These are phyloP conservation scores for Russula abietina DNA, from an alignment of 768 basidiomycete species.

Conservation along the genomic window DNA sequence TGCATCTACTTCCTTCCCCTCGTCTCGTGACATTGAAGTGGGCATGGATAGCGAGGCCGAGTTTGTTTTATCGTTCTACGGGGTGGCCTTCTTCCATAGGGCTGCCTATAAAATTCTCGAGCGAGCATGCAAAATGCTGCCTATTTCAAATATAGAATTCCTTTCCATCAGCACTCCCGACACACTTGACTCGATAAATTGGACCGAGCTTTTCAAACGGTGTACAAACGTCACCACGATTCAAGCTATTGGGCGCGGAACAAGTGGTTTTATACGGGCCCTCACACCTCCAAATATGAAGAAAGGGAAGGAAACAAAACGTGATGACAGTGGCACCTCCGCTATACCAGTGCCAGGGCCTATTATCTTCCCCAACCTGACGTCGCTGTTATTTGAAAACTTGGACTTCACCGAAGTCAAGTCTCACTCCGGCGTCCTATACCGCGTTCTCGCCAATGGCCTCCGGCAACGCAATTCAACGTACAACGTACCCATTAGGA, in stretches of 20 bases:
- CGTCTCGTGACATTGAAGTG: neutral
- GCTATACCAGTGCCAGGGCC: neutral
- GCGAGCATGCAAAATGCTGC: neutral
- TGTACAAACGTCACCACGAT: slow-evolving; percentile 2
- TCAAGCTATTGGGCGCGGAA: slow-evolving; percentile 1
- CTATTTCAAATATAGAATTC: slow-evolving; percentile 2
- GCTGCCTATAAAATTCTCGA: no score
- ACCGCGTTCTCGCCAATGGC: no score
- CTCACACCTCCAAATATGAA: neutral
- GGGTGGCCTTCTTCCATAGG: no score
- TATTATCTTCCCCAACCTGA: slow-evolving; percentile 6
- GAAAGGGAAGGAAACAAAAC: neutral
- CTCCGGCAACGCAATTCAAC: no score
- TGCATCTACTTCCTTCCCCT: neutral
- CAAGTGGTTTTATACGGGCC: neutral
- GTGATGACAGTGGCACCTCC: neutral
- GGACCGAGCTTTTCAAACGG: neutral
- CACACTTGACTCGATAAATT: neutral
- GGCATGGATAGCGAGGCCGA: neutral
- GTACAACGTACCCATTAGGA: no score
- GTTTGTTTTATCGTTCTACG: neutral
- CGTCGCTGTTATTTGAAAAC: neutral
- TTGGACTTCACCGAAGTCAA: neutral
- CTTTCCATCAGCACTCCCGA: slow-evolving; percentile 4
- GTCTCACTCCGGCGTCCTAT: neutral